These are phyloP conservation scores for Zangia roseola DNA, from an alignment of 768 basidiomycete genomes.

Conservation along the genomic window DNA sequence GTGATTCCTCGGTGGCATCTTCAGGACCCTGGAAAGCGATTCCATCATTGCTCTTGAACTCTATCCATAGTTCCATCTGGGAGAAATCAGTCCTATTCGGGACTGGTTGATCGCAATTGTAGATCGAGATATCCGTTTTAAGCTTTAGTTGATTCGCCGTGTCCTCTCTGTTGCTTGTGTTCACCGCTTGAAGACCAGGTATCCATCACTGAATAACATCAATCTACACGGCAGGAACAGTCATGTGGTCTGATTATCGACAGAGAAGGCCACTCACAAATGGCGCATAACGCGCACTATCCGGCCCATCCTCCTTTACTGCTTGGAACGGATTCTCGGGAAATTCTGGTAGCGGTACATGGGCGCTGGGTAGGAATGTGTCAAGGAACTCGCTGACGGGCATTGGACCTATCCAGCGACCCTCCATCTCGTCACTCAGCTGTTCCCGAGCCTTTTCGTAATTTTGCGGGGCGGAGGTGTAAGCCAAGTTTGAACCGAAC, in stretches of 20 bases:
- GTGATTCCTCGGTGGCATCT: not conserved
- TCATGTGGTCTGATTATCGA: not conserved
- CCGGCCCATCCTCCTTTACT: not conserved
- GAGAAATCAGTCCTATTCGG: too few relatives aligned
- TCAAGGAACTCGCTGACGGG: not conserved
- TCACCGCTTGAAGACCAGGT: not conserved
- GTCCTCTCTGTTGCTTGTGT: conserved; percentile 5
- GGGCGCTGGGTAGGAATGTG: not conserved
- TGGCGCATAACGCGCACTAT: too few relatives aligned
- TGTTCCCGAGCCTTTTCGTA: not conserved
- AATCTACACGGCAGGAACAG: not conserved
- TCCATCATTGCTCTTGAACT: too few relatives aligned
- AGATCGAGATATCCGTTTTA: not conserved
- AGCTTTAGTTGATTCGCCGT: not conserved
- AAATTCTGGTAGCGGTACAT: too few relatives aligned
- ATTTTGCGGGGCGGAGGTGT: not conserved
- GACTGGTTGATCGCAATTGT: too few relatives aligned
- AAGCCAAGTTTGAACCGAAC: not conserved
- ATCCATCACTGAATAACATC: not conserved
- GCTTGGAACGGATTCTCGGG: not conserved
- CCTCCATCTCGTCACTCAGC: not conserved
- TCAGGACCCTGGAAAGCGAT: not conserved
- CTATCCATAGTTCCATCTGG: not conserved
- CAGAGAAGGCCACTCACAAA: not conserved
- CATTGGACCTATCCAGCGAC: not conserved